Conservation (phyloP, 495 filamentous ascomycete genomes). For the Daldinia grandis region DNA sequence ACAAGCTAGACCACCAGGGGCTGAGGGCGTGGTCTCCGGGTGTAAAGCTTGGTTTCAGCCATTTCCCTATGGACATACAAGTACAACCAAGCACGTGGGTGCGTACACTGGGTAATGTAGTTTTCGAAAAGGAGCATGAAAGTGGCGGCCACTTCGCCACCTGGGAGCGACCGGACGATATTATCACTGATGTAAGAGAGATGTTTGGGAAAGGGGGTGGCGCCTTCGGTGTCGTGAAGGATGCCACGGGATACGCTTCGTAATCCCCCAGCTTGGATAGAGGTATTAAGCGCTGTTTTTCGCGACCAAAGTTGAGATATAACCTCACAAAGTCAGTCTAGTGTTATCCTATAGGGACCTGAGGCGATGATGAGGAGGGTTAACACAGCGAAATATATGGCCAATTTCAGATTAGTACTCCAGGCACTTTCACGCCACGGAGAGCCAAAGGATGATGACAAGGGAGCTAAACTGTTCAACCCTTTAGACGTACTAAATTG, state of each 20-base stretch:
- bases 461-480: neutral
- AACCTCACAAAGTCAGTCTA: neutral
- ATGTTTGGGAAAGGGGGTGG: slow-evolving; percentile 62
- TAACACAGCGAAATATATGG: neutral
- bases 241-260: slow-evolving; percentile 47
- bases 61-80: slow-evolving; percentile 64
- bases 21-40: slow-evolving; percentile 45
- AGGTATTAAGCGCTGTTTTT: neutral
- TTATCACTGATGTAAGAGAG: slow-evolving; percentile 62
- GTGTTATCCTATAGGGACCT: neutral
- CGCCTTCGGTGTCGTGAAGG: slow-evolving; percentile 42
- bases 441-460: neutral
- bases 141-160: slow-evolving; percentile 73
- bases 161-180: slow-evolving; percentile 63
- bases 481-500: too few relatives aligned
- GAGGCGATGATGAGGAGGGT: neutral
- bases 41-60: slow-evolving; percentile 64
- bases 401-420: neutral
- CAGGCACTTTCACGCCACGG: neutral
- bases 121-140: slow-evolving; percentile 62
- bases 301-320: neutral
- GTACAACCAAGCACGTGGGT: slow-evolving; percentile 62
- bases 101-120: slow-evolving; percentile 62
- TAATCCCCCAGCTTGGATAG: neutral
- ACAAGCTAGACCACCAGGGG: slow-evolving; percentile 28